Evolutionary conservation across 805 yeast genomes (phyloP), one percentile per base, ranked within the genome.

Genomic region (Candida pseudofarinosa): DNA sequence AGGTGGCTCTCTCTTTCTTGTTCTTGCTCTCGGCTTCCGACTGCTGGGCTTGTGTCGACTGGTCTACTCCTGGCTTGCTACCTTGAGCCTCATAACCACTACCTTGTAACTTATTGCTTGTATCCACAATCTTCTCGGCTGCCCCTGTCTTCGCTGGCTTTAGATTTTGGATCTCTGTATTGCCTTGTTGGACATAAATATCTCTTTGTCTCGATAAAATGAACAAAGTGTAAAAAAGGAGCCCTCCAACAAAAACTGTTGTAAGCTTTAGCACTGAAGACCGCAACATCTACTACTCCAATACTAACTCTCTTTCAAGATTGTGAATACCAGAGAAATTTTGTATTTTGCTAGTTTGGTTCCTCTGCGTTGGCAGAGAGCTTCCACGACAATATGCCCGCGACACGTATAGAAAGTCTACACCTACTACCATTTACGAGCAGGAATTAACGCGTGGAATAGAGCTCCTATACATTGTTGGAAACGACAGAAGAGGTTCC

Each of bases 1-100:
- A 85, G 1, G 95, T 81, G 13, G 95, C 96, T 43, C 54, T 58
- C 4, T 38, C 40, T 23, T 32, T 32, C 15, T 6, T 6, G 13
- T 7, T 7, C 15, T 32, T 15, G 7, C 7, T 14, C 14, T 15
- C 17, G 15, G 34, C 20, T 35, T 13, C 37, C 14, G 19, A 8
- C 20, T 35, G 14, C 7, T 5, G 19, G 6, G 19, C 13, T 7
- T 10, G 10, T 6, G 10, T 33, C 18, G 8, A 13, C 18, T 16
- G 18, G 8, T 33, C 12, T 13, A 14, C 8, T 7, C 18, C 35
- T 6, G 18, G 10, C 26, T n/a, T 19, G 5, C 6, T n/a, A 16
- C 28, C 6, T 6, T 28, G n/a, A 17, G 5, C 38, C 7, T 8
- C 19, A 35, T 17, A 6, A 35, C 19, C 38, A 23, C 10, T 23